These are phyloP conservation scores for Phytophthora pistaciae DNA, from an alignment of 352 stramenopile genomes.

Conservation along the genomic window DNA sequence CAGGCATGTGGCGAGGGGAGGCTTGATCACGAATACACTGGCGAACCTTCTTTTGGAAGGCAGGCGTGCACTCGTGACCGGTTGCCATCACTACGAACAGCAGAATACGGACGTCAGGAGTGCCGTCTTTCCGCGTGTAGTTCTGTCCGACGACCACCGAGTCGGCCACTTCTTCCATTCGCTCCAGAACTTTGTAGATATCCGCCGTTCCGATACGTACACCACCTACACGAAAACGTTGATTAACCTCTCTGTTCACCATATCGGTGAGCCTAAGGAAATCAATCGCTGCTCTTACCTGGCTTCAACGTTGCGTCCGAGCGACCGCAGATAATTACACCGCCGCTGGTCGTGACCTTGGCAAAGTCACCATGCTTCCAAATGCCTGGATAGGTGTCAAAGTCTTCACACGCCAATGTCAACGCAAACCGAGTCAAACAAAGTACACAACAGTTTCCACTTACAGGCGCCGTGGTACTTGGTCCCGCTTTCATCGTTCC, in stretches of 20 bases:
- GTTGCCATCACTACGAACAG: conserved; percentile 73
- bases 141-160: conserved; percentile 80
- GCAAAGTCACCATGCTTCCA: conserved; percentile 90
- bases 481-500: conserved; percentile 73
- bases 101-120: conserved; percentile 77
- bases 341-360: conserved; percentile 66
- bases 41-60: conserved; percentile 65
- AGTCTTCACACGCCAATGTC: conserved; percentile 52
- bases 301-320: conserved; percentile 85
- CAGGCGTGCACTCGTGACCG: conserved; percentile 46
- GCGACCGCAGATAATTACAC: conserved; percentile 80
- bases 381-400: conserved; percentile 78
- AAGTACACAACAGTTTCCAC: conserved; percentile 22
- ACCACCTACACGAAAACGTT: conserved; percentile 38
- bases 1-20: conserved; percentile 76
- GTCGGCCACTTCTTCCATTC: conserved; percentile 68
- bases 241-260: too few species aligned
- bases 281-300: conserved; percentile 22
- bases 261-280: neutral
- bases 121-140: conserved; percentile 68
- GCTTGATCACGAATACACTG: conserved; percentile 65
- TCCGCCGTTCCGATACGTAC: conserved; percentile 83
- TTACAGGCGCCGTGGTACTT: conserved; percentile 84
- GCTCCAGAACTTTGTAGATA: conserved; percentile 85
- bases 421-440: neutral